These are phyloP conservation scores for Fusarium nanum DNA, from an alignment of 2,329 filamentous ascomycete species.

Conservation along the genomic window DNA sequence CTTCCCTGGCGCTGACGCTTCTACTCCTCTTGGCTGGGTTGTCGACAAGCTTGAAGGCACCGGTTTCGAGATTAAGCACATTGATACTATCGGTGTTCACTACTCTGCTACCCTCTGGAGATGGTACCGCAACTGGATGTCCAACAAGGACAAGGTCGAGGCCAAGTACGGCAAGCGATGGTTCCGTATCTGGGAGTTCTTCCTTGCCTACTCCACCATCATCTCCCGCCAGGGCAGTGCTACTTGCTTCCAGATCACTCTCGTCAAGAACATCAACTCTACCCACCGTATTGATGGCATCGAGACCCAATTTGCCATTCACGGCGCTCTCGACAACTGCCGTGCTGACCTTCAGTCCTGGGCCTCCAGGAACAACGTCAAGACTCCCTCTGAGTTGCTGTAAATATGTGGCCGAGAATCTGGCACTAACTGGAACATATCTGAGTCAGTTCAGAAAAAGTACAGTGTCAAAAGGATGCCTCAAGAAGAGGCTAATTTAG, in stretches of 20 bases:
- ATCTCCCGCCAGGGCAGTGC: conserved; percentile 85
- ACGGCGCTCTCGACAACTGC: conserved; percentile 65
- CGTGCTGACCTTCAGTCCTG: conserved; percentile 51
- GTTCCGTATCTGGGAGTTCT: conserved; percentile 97
- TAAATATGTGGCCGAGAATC: conserved; percentile 10
- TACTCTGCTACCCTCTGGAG: conserved; percentile 97
- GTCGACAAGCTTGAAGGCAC: conserved; percentile 84
- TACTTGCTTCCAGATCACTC: conserved; percentile 88
- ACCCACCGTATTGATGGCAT: conserved; percentile 86
- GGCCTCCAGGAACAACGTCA: conserved; percentile 54
- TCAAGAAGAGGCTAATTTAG: conserved; percentile 4
- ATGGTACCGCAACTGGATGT: conserved; percentile 99
- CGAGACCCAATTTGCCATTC: conserved; percentile 74
- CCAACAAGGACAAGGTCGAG: conserved; percentile 89
- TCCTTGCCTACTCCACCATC: conserved; percentile 88
- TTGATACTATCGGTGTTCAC: conserved; percentile 96
- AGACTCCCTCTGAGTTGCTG: conserved; percentile 48
- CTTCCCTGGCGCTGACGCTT: conserved; percentile 96
- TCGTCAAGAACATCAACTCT: conserved; percentile 94
- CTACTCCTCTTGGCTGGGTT: conserved; percentile 89
- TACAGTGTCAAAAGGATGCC: conserved; percentile 4
- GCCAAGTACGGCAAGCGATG: conserved; percentile 95
- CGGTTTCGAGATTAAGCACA: conserved; percentile 79
- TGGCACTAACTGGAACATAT: neutral
- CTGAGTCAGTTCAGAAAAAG: conserved; percentile 1